These are phyloP conservation scores for Microthyrium microscopicum DNA, from an alignment of 2,329 filamentous ascomycete species.

Conservation along the genomic window DNA sequence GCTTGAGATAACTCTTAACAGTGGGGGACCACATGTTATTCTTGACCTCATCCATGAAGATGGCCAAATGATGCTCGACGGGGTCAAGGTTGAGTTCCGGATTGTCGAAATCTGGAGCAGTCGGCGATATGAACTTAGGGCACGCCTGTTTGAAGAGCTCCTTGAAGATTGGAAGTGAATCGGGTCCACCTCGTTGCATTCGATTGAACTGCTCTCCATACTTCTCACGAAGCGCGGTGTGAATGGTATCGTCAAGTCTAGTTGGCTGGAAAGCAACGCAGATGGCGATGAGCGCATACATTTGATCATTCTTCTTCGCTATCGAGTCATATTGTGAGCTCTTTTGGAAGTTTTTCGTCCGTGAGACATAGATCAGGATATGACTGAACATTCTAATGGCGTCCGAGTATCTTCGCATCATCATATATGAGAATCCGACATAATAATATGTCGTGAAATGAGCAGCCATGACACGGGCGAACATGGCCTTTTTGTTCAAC, in stretches of 20 bases:
- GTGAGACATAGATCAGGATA: constrained; percentile 95
- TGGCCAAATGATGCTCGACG: constrained; percentile 85
- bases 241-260: constrained; percentile 94
- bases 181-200: constrained; percentile 89
- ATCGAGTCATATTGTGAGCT: constrained; percentile 96
- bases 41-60: constrained; percentile 99
- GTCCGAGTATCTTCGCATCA: constrained; percentile 99
- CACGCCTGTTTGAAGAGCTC: constrained; percentile 96
- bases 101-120: constrained; percentile 94
- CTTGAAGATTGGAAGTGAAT: constrained; percentile 91
- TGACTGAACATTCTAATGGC: constrained; percentile 99
- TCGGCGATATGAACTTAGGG: constrained; percentile 98
- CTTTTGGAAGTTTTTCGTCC: constrained; percentile 99
- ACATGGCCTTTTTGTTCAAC: constrained; percentile 99
- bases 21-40: constrained; percentile 97
- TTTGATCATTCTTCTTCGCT: constrained; percentile 99
- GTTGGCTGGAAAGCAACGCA: constrained; percentile 97
- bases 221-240: constrained; percentile 95
- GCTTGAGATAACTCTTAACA: constrained; percentile 93
- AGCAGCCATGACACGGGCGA: constrained; percentile 96
- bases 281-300: constrained; percentile 98
- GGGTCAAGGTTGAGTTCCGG: constrained; percentile 91
- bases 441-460: constrained; percentile 99
- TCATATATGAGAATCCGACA: constrained; percentile 99
- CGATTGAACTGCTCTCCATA: constrained; percentile 96